Conservation (phyloP, 2,329 filamentous ascomycete genomes). For the Sporothrix mexicana region DNA sequence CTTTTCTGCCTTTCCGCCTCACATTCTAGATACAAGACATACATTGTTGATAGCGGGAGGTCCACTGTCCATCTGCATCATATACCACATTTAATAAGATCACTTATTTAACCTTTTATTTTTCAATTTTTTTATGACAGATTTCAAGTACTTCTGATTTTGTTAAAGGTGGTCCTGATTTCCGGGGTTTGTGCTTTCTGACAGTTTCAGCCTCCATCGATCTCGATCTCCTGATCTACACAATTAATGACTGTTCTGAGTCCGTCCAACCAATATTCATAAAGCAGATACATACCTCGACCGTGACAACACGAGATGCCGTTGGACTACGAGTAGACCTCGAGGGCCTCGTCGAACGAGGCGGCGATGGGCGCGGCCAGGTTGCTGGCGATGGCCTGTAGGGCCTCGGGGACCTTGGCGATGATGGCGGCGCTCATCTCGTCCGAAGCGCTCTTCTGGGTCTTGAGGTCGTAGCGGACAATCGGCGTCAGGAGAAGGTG, state of each 20-base stretch:
- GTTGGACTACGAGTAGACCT: constrained; percentile 32
- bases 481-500: constrained; percentile 50
- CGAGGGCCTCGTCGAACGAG: constrained; percentile 49
- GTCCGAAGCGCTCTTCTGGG: constrained; percentile 49
- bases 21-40: not conserved
- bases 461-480: constrained; percentile 51
- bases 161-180: too few species aligned
- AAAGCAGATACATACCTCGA: too few species aligned
- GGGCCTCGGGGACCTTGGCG: constrained; percentile 48
- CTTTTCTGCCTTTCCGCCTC: not conserved
- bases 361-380: constrained; percentile 49
- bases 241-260: too few species aligned
- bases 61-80: not conserved
- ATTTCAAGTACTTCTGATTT: not conserved
- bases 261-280: too few species aligned
- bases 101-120: not conserved
- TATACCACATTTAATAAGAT: not conserved
- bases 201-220: not conserved
- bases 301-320: constrained; percentile 16
- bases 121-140: not conserved
- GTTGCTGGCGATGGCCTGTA: constrained; percentile 44
- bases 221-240: too few species aligned
- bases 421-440: constrained; percentile 49
- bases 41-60: not conserved
- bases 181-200: too few species aligned